Percentiles rank a stretch among this genome's conserved stretches.
Conservation (phyloP, 1,139 yeast species). For the Pichia sp. region DNA sequence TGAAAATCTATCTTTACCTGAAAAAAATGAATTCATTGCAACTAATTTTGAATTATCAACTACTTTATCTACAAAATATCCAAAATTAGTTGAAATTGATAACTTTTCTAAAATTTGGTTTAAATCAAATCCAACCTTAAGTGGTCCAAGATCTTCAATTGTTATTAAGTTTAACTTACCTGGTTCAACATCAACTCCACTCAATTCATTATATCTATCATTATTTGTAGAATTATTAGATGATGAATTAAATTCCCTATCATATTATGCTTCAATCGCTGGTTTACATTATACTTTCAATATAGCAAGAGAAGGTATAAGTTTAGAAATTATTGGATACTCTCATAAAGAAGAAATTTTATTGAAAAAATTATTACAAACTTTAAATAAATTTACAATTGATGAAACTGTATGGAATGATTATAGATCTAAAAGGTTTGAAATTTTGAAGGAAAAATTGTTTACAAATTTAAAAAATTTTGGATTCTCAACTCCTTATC, state of each 20-base stretch:
- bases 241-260: constrained; percentile 68
- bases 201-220: constrained; percentile 50
- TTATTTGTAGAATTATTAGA: constrained; percentile 63
- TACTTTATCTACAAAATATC: constrained; percentile 29
- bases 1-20: constrained; percentile 49
- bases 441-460: constrained; percentile 57
- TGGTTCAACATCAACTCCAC: constrained; percentile 48
- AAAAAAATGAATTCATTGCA: constrained; percentile 72
- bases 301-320: constrained; percentile 64
- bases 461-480: constrained; percentile 61
- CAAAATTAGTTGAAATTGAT: constrained; percentile 40
- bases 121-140: constrained; percentile 83
- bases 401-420: constrained; percentile 25
- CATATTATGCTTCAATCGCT: constrained; percentile 81
- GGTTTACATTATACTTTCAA: constrained; percentile 58
- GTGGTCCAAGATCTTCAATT: constrained; percentile 80
- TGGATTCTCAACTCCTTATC: constrained; percentile 68
- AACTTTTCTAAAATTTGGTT: constrained; percentile 60
- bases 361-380: constrained; percentile 51
- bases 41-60: constrained; percentile 57
- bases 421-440: constrained; percentile 44
- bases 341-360: constrained; percentile 70
- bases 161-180: constrained; percentile 65
- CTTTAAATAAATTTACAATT: constrained; percentile 48
- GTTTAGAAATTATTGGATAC: constrained; percentile 66